Conservation (phyloP, 768 basidiomycete genomes). For the Leucocoprinus sp. region DNA sequence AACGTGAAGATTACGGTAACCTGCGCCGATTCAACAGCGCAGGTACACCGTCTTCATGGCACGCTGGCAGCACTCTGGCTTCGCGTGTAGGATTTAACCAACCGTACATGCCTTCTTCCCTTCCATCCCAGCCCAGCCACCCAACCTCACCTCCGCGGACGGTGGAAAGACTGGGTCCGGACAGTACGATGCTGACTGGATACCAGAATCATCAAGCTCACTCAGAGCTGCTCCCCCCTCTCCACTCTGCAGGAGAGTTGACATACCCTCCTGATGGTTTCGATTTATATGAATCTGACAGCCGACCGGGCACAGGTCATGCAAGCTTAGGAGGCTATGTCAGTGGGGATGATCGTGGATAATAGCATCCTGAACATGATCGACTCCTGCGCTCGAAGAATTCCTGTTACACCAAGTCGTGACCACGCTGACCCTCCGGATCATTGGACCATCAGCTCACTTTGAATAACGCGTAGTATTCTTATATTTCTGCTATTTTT, state of each 20-base stretch:
- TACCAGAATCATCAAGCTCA: slow-evolving; percentile 36
- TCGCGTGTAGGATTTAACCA: slow-evolving; percentile 6
- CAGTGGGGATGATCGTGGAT: slow-evolving; percentile 23
- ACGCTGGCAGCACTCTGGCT: slow-evolving; percentile 7
- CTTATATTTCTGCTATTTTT: background rate
- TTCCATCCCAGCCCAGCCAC: slow-evolving; percentile 19
- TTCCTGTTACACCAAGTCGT: slow-evolving; percentile 1
- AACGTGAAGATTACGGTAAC: slow-evolving; percentile 10
- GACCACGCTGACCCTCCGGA: background rate
- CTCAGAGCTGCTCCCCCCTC: slow-evolving; percentile 18
- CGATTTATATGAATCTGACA: slow-evolving; percentile 33
- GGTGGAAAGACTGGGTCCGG: slow-evolving; percentile 43
- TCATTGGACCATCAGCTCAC: slow-evolving; percentile 1
- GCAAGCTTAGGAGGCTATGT: slow-evolving; percentile 24
- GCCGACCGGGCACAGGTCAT: slow-evolving; percentile 34
- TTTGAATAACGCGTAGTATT: slow-evolving; percentile 1
- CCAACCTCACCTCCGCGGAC: slow-evolving; percentile 21
- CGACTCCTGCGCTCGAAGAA: background rate
- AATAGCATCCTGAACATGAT: background rate
- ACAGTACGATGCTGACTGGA: slow-evolving; percentile 63
- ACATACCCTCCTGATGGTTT: slow-evolving; percentile 22
- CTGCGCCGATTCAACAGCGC: slow-evolving; percentile 10
- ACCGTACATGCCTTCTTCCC: slow-evolving; percentile 14
- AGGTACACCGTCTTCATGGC: slow-evolving; percentile 12
- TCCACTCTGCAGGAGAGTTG: slow-evolving; percentile 23